Conservation (phyloP, 306 rosid species). For the Delonix regia region DNA sequence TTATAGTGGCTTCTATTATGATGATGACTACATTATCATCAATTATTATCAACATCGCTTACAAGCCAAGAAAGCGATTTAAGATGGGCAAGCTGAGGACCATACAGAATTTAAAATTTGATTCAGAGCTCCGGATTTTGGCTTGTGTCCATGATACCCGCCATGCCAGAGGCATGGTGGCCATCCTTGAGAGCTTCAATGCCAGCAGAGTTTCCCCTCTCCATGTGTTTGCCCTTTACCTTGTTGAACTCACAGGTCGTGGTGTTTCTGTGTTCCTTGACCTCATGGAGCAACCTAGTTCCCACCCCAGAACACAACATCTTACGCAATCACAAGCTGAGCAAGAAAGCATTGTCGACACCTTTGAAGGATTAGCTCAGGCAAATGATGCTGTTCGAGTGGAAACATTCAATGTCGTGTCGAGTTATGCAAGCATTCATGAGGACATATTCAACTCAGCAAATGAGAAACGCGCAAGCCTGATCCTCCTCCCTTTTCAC, state of each 20-base stretch:
- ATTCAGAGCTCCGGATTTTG: constrained; percentile 45
- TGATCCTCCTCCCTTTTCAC: constrained; percentile 48
- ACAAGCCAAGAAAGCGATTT: constrained; percentile 40
- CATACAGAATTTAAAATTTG: constrained; percentile 37
- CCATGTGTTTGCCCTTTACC: constrained; percentile 39
- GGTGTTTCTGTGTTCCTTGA: constrained; percentile 32
- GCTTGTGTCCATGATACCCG: constrained; percentile 46
- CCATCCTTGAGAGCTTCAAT: constrained; percentile 36
- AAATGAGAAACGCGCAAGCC: constrained; percentile 36
- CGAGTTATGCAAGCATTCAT: constrained; percentile 46
- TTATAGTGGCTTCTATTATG: constrained; percentile 23
- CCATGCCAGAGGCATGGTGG: constrained; percentile 31
- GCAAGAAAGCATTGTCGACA: constrained; percentile 31
- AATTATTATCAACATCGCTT: constrained; percentile 26
- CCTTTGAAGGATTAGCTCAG: constrained; percentile 21
- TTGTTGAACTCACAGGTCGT: constrained; percentile 42
- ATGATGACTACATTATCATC: constrained; percentile 43
- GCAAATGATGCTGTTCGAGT: not conserved
- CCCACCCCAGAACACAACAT: not conserved
- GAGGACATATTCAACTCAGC: constrained; percentile 46
- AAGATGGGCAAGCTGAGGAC: constrained; percentile 39
- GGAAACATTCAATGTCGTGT: constrained; percentile 39
- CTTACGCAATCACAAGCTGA: constrained; percentile 38
- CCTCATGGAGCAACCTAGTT: constrained; percentile 8
- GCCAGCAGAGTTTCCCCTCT: constrained; percentile 35